Percentiles rank a stretch among this genome's conserved stretches.
These are phyloP conservation scores for Salvia rosmarinus DNA, from an alignment of 257 asterid species.

Conservation along the genomic window DNA sequence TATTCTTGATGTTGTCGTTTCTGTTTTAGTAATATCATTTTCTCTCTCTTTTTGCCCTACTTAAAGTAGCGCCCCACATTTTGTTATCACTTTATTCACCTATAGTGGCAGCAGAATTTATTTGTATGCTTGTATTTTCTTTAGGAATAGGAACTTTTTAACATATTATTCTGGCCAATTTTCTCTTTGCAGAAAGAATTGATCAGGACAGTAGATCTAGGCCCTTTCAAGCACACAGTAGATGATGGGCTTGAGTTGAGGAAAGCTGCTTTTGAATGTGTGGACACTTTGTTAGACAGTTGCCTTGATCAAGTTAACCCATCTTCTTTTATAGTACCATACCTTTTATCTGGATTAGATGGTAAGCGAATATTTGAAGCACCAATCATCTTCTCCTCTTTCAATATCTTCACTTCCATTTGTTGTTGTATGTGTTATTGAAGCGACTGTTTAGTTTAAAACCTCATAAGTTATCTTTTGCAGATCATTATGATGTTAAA, in stretches of 20 bases:
- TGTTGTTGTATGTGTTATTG: conserved; percentile 18
- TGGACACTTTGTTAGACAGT: conserved; percentile 89
- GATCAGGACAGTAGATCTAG: conserved; percentile 98
- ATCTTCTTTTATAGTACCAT: conserved; percentile 94
- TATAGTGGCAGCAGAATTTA: not conserved
- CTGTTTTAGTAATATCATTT: not conserved
- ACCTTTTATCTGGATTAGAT: conserved; percentile 89
- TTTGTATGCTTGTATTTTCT: not conserved
- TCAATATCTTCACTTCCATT: conserved; percentile 12
- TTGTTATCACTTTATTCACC: not conserved
- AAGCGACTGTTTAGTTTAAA: conserved; percentile 20
- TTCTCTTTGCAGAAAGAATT: conserved; percentile 81
- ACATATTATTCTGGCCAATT: conserved; percentile 19
- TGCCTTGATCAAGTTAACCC: conserved; percentile 99
- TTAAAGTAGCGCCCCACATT: not conserved
- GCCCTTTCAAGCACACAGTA: conserved; percentile 99
- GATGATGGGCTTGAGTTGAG: conserved; percentile 99
- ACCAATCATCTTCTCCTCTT: conserved; percentile 8
- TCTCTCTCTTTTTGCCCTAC: not conserved
- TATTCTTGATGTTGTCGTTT: not conserved
- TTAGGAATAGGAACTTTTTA: not conserved
- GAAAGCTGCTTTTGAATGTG: conserved; percentile 98
- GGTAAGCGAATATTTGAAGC: conserved; percentile 56
- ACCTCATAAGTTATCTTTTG: conserved; percentile 21
- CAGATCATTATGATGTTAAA: conserved; percentile 99